A percentile compares a stretch with the other conserved stretches of the same genome.
Conservation (phyloP, 2,329 filamentous ascomycete genomes). For the Colletotrichum aenigma region DNA sequence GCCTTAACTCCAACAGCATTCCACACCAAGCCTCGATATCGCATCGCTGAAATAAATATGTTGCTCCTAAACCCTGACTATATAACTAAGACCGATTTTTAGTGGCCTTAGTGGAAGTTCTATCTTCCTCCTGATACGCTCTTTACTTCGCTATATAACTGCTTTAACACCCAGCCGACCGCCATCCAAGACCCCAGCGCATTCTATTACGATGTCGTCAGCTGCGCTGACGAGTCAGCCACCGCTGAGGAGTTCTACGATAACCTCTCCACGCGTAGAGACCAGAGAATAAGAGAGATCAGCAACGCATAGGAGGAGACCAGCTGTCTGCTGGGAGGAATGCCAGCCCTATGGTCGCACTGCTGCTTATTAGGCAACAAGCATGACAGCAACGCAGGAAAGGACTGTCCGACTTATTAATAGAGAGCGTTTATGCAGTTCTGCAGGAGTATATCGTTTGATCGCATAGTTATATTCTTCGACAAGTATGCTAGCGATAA, state of each 20-base stretch:
- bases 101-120: not conserved
- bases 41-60: not conserved
- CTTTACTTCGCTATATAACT: not conserved
- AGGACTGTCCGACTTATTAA: not conserved
- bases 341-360: not conserved
- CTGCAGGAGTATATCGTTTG: not conserved
- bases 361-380: not conserved
- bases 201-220: not conserved
- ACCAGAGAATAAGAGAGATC: not conserved
- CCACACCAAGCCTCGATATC: not conserved
- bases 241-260: not conserved
- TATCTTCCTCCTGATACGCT: not conserved
- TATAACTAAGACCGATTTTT: not conserved
- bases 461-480: not conserved
- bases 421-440: not conserved
- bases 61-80: not conserved
- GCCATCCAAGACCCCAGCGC: not conserved
- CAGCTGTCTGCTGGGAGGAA: not conserved
- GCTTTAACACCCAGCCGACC: not conserved
- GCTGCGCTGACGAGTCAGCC: not conserved
- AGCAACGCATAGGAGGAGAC: not conserved
- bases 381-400: not conserved
- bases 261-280: not conserved
- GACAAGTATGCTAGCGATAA: not conserved
- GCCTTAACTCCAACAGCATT: not conserved